A percentile compares a stretch with the other conserved stretches of the same genome.
Conservation (phyloP, 1,139 yeast species). For the Pichia sp. region DNA sequence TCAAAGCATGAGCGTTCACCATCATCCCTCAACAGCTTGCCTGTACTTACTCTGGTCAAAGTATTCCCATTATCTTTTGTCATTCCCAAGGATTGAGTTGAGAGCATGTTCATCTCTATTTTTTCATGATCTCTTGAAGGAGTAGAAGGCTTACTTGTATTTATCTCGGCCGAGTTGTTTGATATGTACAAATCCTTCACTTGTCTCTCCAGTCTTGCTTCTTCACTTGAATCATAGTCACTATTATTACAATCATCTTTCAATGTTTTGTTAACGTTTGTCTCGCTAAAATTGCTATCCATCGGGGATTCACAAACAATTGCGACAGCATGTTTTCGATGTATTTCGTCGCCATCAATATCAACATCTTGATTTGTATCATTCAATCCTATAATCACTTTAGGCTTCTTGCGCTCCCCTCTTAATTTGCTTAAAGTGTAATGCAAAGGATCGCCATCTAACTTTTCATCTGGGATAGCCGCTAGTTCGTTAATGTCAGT, state of each 20-base stretch:
- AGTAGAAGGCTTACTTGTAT: not conserved
- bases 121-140: constrained; percentile 1
- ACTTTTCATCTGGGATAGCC: constrained; percentile 73
- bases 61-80: constrained; percentile 12
- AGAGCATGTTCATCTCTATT: constrained; percentile 17
- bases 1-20: constrained; percentile 26
- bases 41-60: constrained; percentile 16
- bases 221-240: constrained; percentile 22
- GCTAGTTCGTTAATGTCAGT: constrained; percentile 67
- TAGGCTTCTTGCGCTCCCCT: constrained; percentile 41
- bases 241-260: constrained; percentile 1
- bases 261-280: not conserved
- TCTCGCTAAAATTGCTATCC: not conserved
- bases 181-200: constrained; percentile 31
- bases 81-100: constrained; percentile 3
- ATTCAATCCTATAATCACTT: constrained; percentile 24
- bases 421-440: constrained; percentile 73
- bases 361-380: not conserved
- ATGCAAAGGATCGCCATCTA: constrained; percentile 65
- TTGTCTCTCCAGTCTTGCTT: constrained; percentile 28
- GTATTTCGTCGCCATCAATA: constrained; percentile 15
- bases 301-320: constrained; percentile 18
- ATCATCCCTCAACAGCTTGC: constrained; percentile 16
- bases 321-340: constrained; percentile 21
- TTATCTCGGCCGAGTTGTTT: constrained; percentile 10